These are phyloP conservation scores for Rhizopus stolonifer DNA, from an alignment of 371 early-diverging fungal species.

Conservation along the genomic window DNA sequence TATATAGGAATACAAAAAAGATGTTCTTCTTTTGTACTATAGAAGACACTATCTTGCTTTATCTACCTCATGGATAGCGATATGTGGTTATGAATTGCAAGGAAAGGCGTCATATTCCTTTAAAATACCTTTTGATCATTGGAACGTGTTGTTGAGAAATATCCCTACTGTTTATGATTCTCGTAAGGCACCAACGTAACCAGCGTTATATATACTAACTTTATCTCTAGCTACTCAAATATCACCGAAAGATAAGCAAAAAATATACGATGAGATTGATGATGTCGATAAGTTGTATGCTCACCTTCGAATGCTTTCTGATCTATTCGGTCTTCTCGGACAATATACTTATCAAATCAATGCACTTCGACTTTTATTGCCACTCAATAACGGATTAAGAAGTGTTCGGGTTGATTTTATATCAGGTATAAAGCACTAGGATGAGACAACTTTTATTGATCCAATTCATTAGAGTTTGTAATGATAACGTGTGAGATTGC, in stretches of 20 bases:
- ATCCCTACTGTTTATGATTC: constrained; percentile 23
- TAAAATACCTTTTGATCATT: constrained; percentile 52
- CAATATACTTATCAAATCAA: constrained; percentile 45
- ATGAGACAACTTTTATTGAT: no score
- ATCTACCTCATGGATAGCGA: constrained; percentile 59
- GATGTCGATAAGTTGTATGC: constrained; percentile 41
- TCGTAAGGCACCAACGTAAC: constrained; percentile 5
- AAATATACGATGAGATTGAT: constrained; percentile 26
- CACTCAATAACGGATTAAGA: constrained; percentile 45
- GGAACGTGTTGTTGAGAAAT: constrained; percentile 50
- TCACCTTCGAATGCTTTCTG: constrained; percentile 48
- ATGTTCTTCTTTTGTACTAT: constrained; percentile 40
- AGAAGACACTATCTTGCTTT: constrained; percentile 57
- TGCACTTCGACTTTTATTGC: constrained; percentile 44
- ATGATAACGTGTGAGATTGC: constrained; percentile 54
- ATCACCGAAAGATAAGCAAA: constrained; percentile 18
- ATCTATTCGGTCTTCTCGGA: constrained; percentile 48
- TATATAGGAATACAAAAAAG: constrained; percentile 33
- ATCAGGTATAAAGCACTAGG: constrained; percentile 20
- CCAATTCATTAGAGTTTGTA: constrained; percentile 58
- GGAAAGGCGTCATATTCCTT: constrained; percentile 39
- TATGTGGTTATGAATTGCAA: constrained; percentile 40
- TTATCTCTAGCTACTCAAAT: constrained; percentile 12
- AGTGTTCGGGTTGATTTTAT: constrained; percentile 21
- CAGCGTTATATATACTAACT: not conserved